Conservation (phyloP, 768 basidiomycete species). For the Trichaptum fuscoviolaceum region DNA sequence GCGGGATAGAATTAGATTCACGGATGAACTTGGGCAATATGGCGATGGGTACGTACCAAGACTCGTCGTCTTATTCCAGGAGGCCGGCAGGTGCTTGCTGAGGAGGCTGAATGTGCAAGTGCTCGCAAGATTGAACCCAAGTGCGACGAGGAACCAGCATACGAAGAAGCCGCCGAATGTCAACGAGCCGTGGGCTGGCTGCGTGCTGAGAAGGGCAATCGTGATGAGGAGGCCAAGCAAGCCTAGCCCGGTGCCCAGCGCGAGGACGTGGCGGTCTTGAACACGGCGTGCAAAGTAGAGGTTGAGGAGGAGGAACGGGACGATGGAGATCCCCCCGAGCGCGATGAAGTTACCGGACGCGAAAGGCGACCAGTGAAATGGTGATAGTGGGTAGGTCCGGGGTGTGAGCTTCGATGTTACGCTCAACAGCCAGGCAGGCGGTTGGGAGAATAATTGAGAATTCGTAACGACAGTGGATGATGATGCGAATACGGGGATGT, state of each 20-base stretch:
- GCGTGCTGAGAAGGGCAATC: constrained; percentile 37
- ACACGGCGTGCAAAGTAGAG: constrained; percentile 50
- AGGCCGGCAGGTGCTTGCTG: constrained; percentile 61
- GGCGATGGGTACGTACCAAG: constrained; percentile 24
- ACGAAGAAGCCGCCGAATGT: constrained; percentile 34
- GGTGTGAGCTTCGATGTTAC: background rate
- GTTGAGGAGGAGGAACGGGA: constrained; percentile 65
- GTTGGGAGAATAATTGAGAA: background rate
- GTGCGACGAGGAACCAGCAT: constrained; percentile 56
- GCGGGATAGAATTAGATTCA: background rate
- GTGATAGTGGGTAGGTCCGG: constrained; percentile 14
- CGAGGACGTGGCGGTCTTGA: constrained; percentile 58
- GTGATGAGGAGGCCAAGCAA: constrained; percentile 47
- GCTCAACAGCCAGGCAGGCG: background rate
- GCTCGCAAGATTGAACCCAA: constrained; percentile 70
- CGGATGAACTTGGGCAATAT: no score
- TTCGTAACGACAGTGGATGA: constrained; percentile 8
- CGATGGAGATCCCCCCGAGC: constrained; percentile 53
- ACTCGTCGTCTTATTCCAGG: constrained; percentile 55
- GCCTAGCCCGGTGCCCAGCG: constrained; percentile 46
- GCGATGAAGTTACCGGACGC: constrained; percentile 68
- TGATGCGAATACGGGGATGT: constrained; percentile 58
- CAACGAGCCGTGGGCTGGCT: constrained; percentile 3
- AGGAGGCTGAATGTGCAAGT: constrained; percentile 63
- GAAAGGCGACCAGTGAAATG: constrained; percentile 54